phyloP scores from a whole-genome alignment of 2,329 filamentous ascomycete genomes.

The Claviceps lovelessii region DNA sequence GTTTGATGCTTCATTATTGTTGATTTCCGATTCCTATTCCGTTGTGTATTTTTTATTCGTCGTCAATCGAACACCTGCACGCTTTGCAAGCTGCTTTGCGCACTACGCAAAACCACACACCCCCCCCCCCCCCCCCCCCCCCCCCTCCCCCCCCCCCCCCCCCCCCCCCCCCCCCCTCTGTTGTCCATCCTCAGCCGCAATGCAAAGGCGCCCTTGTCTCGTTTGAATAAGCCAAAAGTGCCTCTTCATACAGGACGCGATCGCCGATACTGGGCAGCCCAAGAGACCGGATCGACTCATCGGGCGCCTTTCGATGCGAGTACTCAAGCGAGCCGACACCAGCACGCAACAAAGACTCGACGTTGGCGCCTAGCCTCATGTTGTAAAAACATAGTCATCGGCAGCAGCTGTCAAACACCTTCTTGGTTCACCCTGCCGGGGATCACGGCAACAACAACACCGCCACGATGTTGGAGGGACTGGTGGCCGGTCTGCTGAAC shows the following conservation, averaged over 20 bases:
- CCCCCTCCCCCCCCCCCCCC: too few species aligned
- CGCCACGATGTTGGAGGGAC: conserved; percentile 80
- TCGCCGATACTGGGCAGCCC: not conserved
- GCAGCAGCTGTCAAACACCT: conserved; percentile 1
- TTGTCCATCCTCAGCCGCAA: not conserved
- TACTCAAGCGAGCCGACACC: not conserved
- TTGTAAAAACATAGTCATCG: conserved; percentile 6
- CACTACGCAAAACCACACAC: not conserved
- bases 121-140: too few species aligned
- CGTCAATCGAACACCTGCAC: not conserved
- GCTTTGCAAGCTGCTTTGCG: not conserved
- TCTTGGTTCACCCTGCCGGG: conserved; percentile 44
- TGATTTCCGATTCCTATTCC: not conserved
- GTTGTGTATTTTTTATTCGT: not conserved
- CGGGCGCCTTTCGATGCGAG: not conserved
- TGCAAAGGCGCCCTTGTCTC: not conserved
- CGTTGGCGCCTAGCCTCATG: conserved; percentile 7
- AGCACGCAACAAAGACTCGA: not conserved
- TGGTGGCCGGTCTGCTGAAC: conserved; percentile 94
- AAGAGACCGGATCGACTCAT: not conserved
- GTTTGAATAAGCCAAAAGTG: not conserved
- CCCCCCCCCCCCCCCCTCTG: not conserved
- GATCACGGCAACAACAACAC: conserved; percentile 49
- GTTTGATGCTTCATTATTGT: not conserved
- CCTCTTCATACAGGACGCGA: not conserved